Evolutionary conservation across 345 rosid species (phyloP).

Genomic region (Gossypium stocksii): DNA sequence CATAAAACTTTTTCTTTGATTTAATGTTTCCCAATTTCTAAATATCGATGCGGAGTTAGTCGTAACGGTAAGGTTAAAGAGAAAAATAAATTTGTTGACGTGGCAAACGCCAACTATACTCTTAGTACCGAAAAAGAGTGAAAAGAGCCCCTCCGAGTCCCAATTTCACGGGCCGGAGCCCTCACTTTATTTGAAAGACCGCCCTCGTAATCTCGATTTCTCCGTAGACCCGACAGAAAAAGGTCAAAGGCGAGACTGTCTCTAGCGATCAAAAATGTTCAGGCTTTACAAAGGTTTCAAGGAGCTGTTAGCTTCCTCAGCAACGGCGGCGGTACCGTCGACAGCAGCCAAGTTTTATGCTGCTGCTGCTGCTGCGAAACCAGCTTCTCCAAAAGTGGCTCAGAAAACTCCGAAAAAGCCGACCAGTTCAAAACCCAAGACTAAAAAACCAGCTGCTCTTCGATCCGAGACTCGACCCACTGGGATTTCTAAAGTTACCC

Average conservation of each 20-base stretch:
- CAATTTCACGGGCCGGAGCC: background rate
- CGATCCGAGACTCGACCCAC: constrained; percentile 13
- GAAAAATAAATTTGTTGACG: background rate
- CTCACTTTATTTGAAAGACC: background rate
- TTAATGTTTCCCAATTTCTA: too few relatives aligned
- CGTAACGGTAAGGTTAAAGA: too few relatives aligned
- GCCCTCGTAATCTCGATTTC: background rate
- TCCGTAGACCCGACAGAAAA: background rate
- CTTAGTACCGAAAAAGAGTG: background rate
- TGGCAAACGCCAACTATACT: background rate
- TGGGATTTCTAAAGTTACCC: constrained; percentile 46
- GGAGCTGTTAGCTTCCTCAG: constrained; percentile 53
- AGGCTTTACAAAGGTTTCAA: constrained; percentile 59
- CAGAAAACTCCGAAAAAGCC: background rate
- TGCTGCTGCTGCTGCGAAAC: background rate
- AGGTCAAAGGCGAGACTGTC: background rate
- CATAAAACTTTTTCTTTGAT: too few relatives aligned
- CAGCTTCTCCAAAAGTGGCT: background rate
- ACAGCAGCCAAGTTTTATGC: constrained; percentile 15
- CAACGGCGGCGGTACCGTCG: background rate
- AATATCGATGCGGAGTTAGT: too few relatives aligned
- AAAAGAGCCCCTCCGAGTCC: background rate
- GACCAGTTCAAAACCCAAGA: constrained; percentile 16
- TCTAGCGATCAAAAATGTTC: constrained; percentile 12
- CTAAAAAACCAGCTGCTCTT: constrained; percentile 30